Evolutionary conservation across 805 yeast genomes (phyloP).

Genomic region (Ogataea paraovalis): DNA sequence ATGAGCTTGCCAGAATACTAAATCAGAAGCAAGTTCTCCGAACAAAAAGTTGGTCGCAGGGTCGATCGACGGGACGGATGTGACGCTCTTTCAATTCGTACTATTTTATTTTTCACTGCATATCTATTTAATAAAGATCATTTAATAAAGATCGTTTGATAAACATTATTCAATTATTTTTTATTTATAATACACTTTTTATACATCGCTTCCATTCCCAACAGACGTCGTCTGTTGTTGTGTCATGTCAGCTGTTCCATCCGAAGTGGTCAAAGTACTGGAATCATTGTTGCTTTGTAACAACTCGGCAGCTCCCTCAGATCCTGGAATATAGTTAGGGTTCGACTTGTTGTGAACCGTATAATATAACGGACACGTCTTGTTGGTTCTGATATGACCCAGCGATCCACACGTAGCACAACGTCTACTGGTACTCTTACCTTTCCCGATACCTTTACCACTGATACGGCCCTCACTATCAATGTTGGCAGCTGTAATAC

Average conservation of each 20-base stretch:
- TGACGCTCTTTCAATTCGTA: too few relatives aligned
- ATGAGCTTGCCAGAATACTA: background rate
- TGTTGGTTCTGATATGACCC: conserved; percentile 92
- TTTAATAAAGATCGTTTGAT: too few relatives aligned
- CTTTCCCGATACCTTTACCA: conserved; percentile 71
- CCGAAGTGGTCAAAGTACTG: background rate
- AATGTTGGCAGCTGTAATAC: conserved; percentile 31
- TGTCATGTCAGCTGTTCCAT: background rate
- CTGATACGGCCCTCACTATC: conserved; percentile 39
- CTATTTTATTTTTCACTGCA: too few relatives aligned
- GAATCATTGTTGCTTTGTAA: conserved; percentile 5
- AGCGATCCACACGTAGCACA: conserved; percentile 95
- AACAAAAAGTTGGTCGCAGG: too few relatives aligned
- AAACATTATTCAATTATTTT: too few relatives aligned
- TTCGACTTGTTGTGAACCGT: conserved; percentile 34
- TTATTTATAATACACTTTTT: too few relatives aligned
- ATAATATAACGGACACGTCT: conserved; percentile 84
- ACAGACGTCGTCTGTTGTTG: background rate
- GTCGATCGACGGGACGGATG: too few relatives aligned
- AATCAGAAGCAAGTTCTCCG: background rate
- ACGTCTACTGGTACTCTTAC: conserved; percentile 69
- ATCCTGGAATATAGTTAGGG: conserved; percentile 32
- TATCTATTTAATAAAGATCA: too few relatives aligned
- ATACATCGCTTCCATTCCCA: background rate
- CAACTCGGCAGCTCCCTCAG: conserved; percentile 24